Base-by-base conservation (phyloP, 2,329 filamentous ascomycete species). In the Apiospora koreana region DNA sequence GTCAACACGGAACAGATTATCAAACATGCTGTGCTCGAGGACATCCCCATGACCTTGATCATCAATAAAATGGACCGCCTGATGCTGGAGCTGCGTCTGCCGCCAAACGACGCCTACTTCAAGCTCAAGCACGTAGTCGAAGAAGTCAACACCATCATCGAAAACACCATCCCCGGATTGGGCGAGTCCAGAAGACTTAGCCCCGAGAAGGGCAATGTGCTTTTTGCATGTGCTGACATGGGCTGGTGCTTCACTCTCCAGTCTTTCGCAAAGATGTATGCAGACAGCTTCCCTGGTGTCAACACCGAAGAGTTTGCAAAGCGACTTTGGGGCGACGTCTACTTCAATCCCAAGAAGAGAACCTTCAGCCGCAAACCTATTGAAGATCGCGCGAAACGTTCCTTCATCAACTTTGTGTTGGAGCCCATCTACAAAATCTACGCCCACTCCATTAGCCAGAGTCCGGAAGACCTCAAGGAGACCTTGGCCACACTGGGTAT, bases 71-170 rank as follows among this genome's bases (percentile, higher is more conserved):
- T 99, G 90, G 96, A 99, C 77, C 91, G 96, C 31, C 84, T 99
- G 71, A 97, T 99, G 72, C 83, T 99, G 64, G 96, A 99, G 82
- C 86, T 99, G 67, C 97, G 97, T 80, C 87, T 99, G 18, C 96
- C 96, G 2, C 96, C 96, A 1, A 94, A 91, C 74, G 96, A 99
- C 79, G 96, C 96, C 16, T 99, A 99, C 83, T 98, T 98, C 87
- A 99, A 99, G 86, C 86, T 99, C 69, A 98, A 98, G 83, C 95
- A 98, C 80, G 94, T 98, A n/a, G 90, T 99, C 68, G 96, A 99
- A 81, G 94, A 98, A 81, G 95, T 99, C 81, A 99, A 99, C 82
- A 97, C 94, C 0, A 86, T 96, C 75, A 98, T 99, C 77, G 94
- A 97, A 79, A 94, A 93, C 79, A 92, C 93, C 3, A 86, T 94